phyloP scores from a whole-genome alignment of 164 flowering plant species.

The Magnolia officinalis region DNA sequence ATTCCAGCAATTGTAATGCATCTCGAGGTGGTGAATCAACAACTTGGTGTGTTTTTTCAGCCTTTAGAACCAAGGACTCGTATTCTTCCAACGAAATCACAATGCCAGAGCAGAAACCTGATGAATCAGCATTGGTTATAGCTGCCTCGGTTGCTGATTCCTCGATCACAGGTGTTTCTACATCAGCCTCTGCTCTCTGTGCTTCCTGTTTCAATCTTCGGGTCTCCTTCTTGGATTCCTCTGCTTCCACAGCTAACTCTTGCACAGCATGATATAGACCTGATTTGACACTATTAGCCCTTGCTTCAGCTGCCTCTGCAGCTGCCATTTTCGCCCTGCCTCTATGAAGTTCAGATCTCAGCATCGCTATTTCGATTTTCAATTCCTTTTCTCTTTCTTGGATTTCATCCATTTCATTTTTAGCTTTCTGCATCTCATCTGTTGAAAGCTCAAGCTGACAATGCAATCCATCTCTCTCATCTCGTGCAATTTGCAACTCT shows the following conservation, averaged over 20 bases:
- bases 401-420: constrained; percentile 23
- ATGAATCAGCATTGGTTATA: not conserved
- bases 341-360: constrained; percentile 48
- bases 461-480: constrained; percentile 25
- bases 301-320: constrained; percentile 50
- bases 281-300: constrained; percentile 26
- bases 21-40: constrained; percentile 7
- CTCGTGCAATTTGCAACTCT: constrained; percentile 26
- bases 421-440: constrained; percentile 17
- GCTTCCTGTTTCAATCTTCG: constrained; percentile 23
- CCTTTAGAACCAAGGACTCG: constrained; percentile 27
- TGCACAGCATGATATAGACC: constrained; percentile 39
- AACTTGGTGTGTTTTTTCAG: constrained; percentile 23
- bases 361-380: constrained; percentile 43
- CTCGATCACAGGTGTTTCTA: constrained; percentile 10
- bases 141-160: constrained; percentile 3
- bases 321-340: constrained; percentile 47
- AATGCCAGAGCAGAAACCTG: constrained; percentile 10
- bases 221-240: constrained; percentile 38
- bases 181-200: constrained; percentile 1
- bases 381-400: constrained; percentile 34
- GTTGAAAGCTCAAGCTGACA: constrained; percentile 23
- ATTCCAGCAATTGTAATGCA: not conserved
- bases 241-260: constrained; percentile 42
- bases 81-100: constrained; percentile 40